Base-by-base conservation (phyloP, 1,284 basidiomycete genomes). In the Sanguinoderma infundibulare region DNA sequence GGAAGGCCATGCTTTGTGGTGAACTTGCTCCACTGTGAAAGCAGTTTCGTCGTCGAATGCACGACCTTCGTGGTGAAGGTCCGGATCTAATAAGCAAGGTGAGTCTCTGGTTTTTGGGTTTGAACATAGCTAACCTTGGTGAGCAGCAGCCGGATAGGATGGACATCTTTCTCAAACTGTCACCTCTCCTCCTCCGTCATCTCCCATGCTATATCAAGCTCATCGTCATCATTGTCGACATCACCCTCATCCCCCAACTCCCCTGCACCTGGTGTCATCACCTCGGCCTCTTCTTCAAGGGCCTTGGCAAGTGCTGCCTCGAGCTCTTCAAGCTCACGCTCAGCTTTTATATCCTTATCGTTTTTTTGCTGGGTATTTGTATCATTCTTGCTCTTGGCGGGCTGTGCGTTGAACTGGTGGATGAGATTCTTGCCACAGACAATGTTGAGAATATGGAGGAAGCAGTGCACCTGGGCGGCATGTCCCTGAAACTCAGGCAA, bases 1-100 rank as follows among this genome's bases (percentile, higher is more conserved):
- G 32, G 5, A 5, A 76, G 40, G 22, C n/a, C 22, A 12, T 32
- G 15, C 5, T 39, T 8, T 0, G 5, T n/a, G 0, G 62, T n/a
- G n/a, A 35, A 3, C 76, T 38, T 20, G 0, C 67, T 44, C 77
- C 77, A 78, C 1, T 50, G 57, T 0, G 75, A 76, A 0, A 77
- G 69, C 6, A 75, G 60, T 17, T 68, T 63, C 2, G 75, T 80
- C 0, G 69, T 69, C 0, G 74, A 79, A 64, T 74, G 55, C 12
- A 72, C 69, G 26, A 73, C 71, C 42, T 68, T 70, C 60, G 61
- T 73, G 3, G 72, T 50, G 3, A 75, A 34, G 47, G 73, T 73
- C 4, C 70, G 63, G 24, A 76, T 54, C 75, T 75, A n/a, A n/a
- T n/a, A n/a, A n/a, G n/a, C n/a, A n/a, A n/a, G n/a, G n/a, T n/a